Evolutionary conservation across 495 filamentous ascomycete genomes (phyloP), one percentile per base, ranked within the genome.

Genomic region (Peziza echinospora): DNA sequence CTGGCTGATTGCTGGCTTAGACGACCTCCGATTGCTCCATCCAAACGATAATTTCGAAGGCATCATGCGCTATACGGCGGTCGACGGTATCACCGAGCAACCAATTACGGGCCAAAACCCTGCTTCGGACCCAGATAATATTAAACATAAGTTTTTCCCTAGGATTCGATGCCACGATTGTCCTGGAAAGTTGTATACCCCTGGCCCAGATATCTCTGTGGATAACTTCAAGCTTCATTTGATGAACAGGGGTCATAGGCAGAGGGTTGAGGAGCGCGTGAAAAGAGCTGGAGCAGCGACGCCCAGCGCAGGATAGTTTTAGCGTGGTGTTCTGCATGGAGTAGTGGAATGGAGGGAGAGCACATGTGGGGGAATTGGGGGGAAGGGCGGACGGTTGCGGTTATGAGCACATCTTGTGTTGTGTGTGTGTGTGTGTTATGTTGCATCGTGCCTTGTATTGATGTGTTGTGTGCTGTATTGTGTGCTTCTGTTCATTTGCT

Each of bases 121-220:
- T 73, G 41, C 53, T 68, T 10, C 61, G 70, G 44, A 62, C 64
- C 13, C 65, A 68, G 0, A 62, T 57, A 43, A 43, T 23, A 23
- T 43, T 5, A 43, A 21, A 19, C 13, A 43, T 23, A 13, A 43
- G 10, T 19, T 43, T 22, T 19, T 91, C 30, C 84, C 89, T 0
- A 72, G 89, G 24, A 93, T 94, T 46, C 71, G 78, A 26, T 97
- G 89, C 56, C 71, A 75, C 37, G 89, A 94, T 58, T 94, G 89
- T 62, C 82, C 87, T 2, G 83, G 84, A 26, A 94, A 93, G 60
- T 64, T 92, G 24, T 97, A 97, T 60, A 93, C 80, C 0, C 79
- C 84, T 1, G 80, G 82, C 0, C 86, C 87, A 0, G 82, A 75
- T 21, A 76, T 70, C 56, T 83, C 84, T 0, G 78, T 58, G 10